Conservation (phyloP, 2,329 filamentous ascomycete genomes). For the Aspergillus quadricinctus region DNA sequence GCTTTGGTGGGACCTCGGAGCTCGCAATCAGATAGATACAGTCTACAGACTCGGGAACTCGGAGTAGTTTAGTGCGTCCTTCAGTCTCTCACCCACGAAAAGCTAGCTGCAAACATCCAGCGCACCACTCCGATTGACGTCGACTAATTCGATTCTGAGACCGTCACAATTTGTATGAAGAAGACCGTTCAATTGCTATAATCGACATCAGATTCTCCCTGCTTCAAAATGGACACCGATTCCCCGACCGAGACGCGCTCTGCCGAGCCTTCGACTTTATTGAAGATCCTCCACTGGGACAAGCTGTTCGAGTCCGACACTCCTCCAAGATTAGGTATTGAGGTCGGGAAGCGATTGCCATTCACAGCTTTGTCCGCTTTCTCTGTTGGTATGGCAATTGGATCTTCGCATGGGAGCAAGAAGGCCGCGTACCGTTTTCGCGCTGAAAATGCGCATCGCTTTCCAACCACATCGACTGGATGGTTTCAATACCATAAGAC, state of each 20-base stretch:
- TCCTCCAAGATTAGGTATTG: slow-evolving; percentile 54
- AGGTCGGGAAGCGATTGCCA: slow-evolving; percentile 61
- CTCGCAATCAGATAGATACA: background rate
- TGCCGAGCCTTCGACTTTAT: slow-evolving; percentile 11
- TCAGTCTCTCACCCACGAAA: background rate
- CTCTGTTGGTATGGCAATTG: slow-evolving; percentile 64
- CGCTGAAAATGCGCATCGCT: slow-evolving; percentile 91
- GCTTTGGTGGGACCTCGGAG: slow-evolving; percentile 12
- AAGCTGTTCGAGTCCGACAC: slow-evolving; percentile 35
- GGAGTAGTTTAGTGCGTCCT: background rate
- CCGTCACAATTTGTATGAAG: background rate
- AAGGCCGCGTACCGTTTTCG: slow-evolving; percentile 78
- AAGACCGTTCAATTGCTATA: background rate
- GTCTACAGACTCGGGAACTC: slow-evolving; percentile 1
- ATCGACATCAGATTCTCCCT: background rate
- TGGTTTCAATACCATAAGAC: slow-evolving; percentile 99
- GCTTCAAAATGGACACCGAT: slow-evolving; percentile 13
- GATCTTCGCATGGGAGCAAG: slow-evolving; percentile 67
- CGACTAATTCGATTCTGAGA: background rate
- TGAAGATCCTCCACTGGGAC: slow-evolving; percentile 33
- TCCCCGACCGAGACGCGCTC: slow-evolving; percentile 1
- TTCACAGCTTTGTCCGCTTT: slow-evolving; percentile 62
- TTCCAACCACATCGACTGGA: slow-evolving; percentile 74
- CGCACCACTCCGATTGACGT: background rate
- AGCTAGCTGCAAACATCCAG: background rate